Base-by-base conservation (phyloP, 75 land plant genomes). In the Isoetes taiwanensis region DNA sequence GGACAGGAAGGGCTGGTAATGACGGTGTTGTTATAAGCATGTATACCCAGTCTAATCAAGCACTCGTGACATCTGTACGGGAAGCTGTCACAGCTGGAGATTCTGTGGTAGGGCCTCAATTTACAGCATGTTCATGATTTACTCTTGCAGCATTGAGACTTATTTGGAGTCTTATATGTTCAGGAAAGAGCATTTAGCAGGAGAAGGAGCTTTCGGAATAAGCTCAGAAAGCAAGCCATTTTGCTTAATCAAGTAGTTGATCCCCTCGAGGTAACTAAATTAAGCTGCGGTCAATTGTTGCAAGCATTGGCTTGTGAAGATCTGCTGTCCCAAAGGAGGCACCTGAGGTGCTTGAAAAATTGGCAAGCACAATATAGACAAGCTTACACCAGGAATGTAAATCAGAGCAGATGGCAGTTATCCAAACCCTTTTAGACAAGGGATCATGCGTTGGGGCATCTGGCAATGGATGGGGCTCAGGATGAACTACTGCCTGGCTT, bases 181-280 rank as follows among this genome's bases (percentile, higher is more conserved):
- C 83, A 82, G 91, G 91, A 89, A 48, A 65, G 69, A 12, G 90
- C 90, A 50, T 89, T 89, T 62, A 89, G 96, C 75, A 78, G 96
- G 60, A 89, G 85, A 63, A 79, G 96, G 54, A 77, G 96, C 61
- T 89, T 89, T 59, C 62, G 96, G 2, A 81, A 77, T 43, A 89
- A 82, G 72, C 56, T 88, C 25, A 89, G 82, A 71, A 89, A 85
- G 54, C 64, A 73, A 66, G 73, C 80, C 62, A 46, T 27, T 32
- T 27, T 37, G 52, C 30, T 23, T 2, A 14, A 24, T 64, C 30
- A 2, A 2, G 27, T 21, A 6, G 59, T 32, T 0, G 66, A n/a
- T n/a, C n/a, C n/a, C n/a, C n/a, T n/a, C n/a, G n/a, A n/a, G n/a
- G n/a, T n/a, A n/a, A n/a, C n/a, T n/a, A n/a, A n/a, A n/a, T n/a